Percentiles rank a stretch among this genome's conserved stretches.
These are phyloP conservation scores for Austroboletus festivus DNA, from an alignment of 768 basidiomycete genomes.

Conservation along the genomic window DNA sequence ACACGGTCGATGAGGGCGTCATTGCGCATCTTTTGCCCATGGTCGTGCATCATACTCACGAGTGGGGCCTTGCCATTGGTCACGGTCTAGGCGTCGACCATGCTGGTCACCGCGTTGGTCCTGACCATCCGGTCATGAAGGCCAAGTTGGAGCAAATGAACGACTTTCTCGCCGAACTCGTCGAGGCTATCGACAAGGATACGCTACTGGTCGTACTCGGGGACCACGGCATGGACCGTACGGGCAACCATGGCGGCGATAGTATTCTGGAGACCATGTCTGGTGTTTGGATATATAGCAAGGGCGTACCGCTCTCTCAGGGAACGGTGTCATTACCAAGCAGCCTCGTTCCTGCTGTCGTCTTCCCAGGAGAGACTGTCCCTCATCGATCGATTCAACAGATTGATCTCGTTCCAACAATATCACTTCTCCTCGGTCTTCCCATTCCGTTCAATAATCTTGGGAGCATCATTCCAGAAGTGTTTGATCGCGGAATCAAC, in stretches of 20 bases:
- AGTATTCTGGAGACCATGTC: slow-evolving; percentile 79
- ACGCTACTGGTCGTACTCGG: slow-evolving; percentile 90
- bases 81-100: slow-evolving; percentile 97
- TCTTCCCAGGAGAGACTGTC: slow-evolving; percentile 56
- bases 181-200: slow-evolving; percentile 74
- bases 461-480: slow-evolving; percentile 86
- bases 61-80: slow-evolving; percentile 87
- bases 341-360: slow-evolving; percentile 48
- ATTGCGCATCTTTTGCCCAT: slow-evolving; percentile 80
- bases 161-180: slow-evolving; percentile 65
- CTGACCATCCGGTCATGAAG: slow-evolving; percentile 82
- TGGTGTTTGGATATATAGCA: slow-evolving; percentile 91
- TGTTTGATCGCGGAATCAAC: slow-evolving; percentile 57
- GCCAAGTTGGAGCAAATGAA: slow-evolving; percentile 90
- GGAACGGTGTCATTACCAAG: slow-evolving; percentile 39
- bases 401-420: slow-evolving; percentile 87
- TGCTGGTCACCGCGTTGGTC: slow-evolving; percentile 91
- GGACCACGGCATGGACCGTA: slow-evolving; percentile 95
- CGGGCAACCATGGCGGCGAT: slow-evolving; percentile 96
- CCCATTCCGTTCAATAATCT: slow-evolving; percentile 97
- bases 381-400: slow-evolving; percentile 76
- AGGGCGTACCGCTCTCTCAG: slow-evolving; percentile 50
- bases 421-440: slow-evolving; percentile 86
- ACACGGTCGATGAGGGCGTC: slow-evolving; percentile 92
- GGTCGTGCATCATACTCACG: slow-evolving; percentile 45